phyloP scores from a whole-genome alignment of 164 flowering plant species.

The Vitis labrusca region DNA sequence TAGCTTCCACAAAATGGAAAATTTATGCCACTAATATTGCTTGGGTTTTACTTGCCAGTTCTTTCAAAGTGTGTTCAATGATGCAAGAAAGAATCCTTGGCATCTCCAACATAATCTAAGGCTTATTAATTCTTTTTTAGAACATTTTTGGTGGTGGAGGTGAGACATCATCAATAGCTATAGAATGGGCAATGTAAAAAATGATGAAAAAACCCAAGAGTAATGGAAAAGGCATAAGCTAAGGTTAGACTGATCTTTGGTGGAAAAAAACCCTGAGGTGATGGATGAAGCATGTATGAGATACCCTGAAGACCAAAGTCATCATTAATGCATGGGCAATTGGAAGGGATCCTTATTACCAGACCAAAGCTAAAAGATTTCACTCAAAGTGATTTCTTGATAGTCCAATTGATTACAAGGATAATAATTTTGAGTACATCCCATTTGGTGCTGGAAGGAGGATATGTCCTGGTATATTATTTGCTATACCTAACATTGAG shows the following conservation, averaged over 20 bases:
- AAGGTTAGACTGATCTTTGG: constrained; percentile 6
- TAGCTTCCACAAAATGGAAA: no score
- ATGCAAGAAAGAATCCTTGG: no score
- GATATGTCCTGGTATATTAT: no score
- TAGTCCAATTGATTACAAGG: no score
- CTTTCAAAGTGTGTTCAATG: no score
- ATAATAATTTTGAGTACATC: no score
- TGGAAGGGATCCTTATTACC: background rate
- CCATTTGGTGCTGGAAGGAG: no score
- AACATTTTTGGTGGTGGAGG: background rate
- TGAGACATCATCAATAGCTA: background rate
- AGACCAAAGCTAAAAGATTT: background rate
- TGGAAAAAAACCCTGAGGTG: background rate
- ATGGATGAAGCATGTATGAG: constrained; percentile 2
- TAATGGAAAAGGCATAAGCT: constrained; percentile 8
- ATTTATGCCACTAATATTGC: no score
- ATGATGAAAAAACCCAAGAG: constrained; percentile 5
- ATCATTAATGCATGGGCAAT: background rate
- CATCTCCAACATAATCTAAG: no score
- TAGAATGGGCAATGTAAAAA: constrained; percentile 9
- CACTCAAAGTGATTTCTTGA: background rate
- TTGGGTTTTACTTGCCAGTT: no score
- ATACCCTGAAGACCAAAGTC: background rate
- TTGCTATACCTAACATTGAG: no score
- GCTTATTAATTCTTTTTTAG: background rate